A percentile compares a stretch with the other conserved stretches of the same genome.
phyloP scores from a whole-genome alignment of 2,329 filamentous ascomycete species.

The Colletotrichum coccodes region DNA sequence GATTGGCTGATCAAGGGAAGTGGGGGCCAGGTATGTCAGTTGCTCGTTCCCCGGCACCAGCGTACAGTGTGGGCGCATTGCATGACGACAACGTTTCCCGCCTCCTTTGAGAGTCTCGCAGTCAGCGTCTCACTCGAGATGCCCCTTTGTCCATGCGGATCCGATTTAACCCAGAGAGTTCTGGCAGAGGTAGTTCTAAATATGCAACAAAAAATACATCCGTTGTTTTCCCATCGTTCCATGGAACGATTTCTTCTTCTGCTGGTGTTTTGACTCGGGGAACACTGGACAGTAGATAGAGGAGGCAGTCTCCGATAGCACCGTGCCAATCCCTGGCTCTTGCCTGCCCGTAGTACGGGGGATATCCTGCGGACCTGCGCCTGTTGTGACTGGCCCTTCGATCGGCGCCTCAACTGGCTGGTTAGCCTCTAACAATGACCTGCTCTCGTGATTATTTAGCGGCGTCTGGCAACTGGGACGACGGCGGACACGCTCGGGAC shows the following conservation, averaged over 20 bases:
- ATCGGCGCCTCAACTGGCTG: constrained; percentile 29
- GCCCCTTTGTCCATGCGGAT: neutral
- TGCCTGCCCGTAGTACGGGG: constrained; percentile 19
- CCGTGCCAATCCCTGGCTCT: constrained; percentile 15
- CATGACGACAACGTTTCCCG: constrained; percentile 23
- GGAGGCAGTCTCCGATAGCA: constrained; percentile 9
- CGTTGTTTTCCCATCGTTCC: neutral
- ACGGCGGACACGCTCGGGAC: constrained; percentile 26
- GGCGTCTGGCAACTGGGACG: constrained; percentile 14
- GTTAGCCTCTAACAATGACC: constrained; percentile 29
- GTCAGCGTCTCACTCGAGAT: neutral
- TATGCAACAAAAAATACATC: neutral
- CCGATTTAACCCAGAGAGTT: no score
- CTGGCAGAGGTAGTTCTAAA: no score
- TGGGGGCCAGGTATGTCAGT: neutral
- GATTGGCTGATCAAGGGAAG: neutral
- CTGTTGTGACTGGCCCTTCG: constrained; percentile 18
- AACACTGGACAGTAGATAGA: constrained; percentile 1
- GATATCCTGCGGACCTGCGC: neutral
- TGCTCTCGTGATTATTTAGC: constrained; percentile 33
- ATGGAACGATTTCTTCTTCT: neutral
- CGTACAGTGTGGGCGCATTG: neutral
- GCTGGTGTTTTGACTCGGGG: neutral
- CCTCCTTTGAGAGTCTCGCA: neutral
- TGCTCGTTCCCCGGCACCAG: neutral